phyloP scores from a whole-genome alignment of 768 basidiomycete species.

The Paxillus ammoniavirescens region DNA sequence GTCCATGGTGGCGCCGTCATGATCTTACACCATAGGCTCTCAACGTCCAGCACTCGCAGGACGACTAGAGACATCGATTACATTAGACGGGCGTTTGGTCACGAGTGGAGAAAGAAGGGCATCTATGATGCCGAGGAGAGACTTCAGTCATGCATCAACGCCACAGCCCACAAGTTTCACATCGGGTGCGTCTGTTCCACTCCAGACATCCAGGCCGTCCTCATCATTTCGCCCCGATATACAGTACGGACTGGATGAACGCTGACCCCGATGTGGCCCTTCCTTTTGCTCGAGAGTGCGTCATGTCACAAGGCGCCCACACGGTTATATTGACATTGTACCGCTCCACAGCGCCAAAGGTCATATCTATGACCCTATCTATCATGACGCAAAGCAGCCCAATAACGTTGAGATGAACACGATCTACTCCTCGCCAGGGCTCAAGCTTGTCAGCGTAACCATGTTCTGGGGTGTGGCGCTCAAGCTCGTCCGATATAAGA shows the following conservation, averaged over 20 bases:
- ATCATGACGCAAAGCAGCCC: slow-evolving; percentile 46
- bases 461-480: slow-evolving; percentile 74
- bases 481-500: slow-evolving; percentile 66
- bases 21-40: slow-evolving; percentile 55
- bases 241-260: slow-evolving; percentile 69
- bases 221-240: neutral
- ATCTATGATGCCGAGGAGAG: slow-evolving; percentile 51
- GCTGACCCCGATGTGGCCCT: slow-evolving; percentile 70
- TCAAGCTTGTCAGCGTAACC: slow-evolving; percentile 58
- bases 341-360: slow-evolving; percentile 18
- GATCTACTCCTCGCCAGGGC: slow-evolving; percentile 54
- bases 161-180: slow-evolving; percentile 48
- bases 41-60: slow-evolving; percentile 39
- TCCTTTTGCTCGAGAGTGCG: slow-evolving; percentile 59
- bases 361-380: slow-evolving; percentile 57
- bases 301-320: slow-evolving; percentile 2
- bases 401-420: slow-evolving; percentile 55
- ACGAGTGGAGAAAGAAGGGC: slow-evolving; percentile 50
- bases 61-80: slow-evolving; percentile 70
- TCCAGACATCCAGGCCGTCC: neutral
- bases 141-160: slow-evolving; percentile 54
- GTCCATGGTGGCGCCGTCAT: slow-evolving; percentile 75
- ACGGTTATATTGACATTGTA: slow-evolving; percentile 2
- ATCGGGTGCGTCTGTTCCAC: slow-evolving; percentile 39
- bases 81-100: slow-evolving; percentile 57